Conservation (phyloP, 306 rosid species). For the Cucurbita pepo region DNA sequence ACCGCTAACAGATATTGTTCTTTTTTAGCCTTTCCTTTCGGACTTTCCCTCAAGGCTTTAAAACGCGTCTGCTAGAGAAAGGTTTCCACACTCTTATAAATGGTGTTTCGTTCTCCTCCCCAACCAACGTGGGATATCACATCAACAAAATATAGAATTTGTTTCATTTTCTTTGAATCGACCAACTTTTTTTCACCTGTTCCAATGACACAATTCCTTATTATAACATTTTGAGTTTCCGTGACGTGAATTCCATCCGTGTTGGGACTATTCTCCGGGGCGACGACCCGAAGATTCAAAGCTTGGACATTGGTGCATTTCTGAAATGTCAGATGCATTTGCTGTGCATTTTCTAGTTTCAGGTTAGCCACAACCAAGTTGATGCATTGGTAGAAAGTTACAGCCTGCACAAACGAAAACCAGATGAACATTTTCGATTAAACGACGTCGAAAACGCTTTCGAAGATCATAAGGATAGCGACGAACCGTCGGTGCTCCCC, state of each 20-base stretch:
- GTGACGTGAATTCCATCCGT: slow-evolving; percentile 88
- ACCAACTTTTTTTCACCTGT: slow-evolving; percentile 32
- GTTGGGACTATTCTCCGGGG: slow-evolving; percentile 68
- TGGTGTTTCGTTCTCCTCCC: too few species aligned
- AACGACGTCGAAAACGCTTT: not conserved
- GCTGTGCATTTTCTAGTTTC: slow-evolving; percentile 40
- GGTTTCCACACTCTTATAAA: too few species aligned
- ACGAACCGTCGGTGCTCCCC: slow-evolving; percentile 59
- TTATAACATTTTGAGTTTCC: slow-evolving; percentile 24
- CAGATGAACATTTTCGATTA: not conserved
- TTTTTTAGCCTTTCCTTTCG: too few species aligned
- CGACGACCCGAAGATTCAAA: slow-evolving; percentile 23
- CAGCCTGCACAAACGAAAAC: slow-evolving; percentile 30
- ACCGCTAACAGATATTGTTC: too few species aligned
- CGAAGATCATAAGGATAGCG: not conserved
- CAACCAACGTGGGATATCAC: too few species aligned
- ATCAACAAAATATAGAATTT: not conserved
- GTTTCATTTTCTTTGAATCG: not conserved
- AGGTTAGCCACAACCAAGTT: slow-evolving; percentile 28
- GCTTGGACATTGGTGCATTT: slow-evolving; percentile 34
- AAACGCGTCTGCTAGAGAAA: too few species aligned
- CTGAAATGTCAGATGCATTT: slow-evolving; percentile 50
- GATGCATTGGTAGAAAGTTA: slow-evolving; percentile 41
- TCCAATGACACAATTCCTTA: slow-evolving; percentile 28
- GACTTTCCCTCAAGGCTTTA: too few species aligned